Evolutionary conservation across 306 rosid genomes (phyloP), one percentile per base, ranked within the genome.

Genomic region (Begonia peltatifolia): DNA sequence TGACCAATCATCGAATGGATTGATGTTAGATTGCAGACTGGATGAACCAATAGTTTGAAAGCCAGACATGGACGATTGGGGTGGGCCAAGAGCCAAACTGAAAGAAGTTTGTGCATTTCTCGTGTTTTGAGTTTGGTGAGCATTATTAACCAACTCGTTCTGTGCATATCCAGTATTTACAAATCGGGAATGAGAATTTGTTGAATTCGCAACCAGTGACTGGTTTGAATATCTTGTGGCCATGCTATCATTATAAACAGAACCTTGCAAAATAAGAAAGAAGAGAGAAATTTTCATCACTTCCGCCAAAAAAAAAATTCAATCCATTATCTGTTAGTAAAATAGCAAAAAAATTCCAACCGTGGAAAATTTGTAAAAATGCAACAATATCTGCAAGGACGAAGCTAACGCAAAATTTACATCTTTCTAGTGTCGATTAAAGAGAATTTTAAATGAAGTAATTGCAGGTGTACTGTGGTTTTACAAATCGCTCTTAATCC

Each of bases 1-100:
- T 51, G 88, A 69, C 99, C 99, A 92, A 20, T 92, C 99, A 38
- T 81, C 96, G 61, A 81, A 79, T 65, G 87, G 84, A 67, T 77
- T 83, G 47, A 70, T 60, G 30, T 69, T 57, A 53, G 93, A 47
- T 38, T 77, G 75, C 54, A 76, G 86, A 54, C 57, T 52, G 42
- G 87, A 71, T 59, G 93, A 73, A 71, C 77, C 71, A 11, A 72
- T 60, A 2, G 52, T 20, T 63, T 76, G 93, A 52, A 75, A 83
- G 36, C 77, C 89, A 12, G 94, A 71, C 12, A 86, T 63, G 0
- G 88, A 78, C 54, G 99, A 61, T 60, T 80, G 95, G 53, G 94
- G 84, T 63, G 83, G 96, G 61, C 84, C 99, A 60, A 81, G 94
- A 53, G 87, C 94, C 65, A 92, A 68, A 46, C 94, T 94, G 20